Evolutionary conservation across 192 early-diverging fungal species (phyloP), one percentile per base, ranked within the genome.

Genomic region (Coemansia sp.): DNA sequence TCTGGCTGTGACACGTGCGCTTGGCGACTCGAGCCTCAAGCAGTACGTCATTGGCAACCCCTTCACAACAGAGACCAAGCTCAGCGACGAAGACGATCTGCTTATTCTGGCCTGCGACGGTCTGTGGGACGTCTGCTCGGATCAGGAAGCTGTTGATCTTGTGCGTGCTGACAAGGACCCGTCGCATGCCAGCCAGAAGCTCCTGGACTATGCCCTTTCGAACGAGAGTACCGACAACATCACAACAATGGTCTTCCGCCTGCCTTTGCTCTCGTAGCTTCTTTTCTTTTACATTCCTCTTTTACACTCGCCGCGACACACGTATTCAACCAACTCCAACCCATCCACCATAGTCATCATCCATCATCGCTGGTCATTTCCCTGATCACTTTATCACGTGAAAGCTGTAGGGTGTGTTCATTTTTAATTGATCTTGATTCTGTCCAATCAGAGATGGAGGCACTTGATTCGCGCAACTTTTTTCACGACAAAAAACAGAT

Each of bases 21-120:
- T 99, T 28, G 97, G 97, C 31, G 97, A 99, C 79, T 84, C 88
- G 62, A 86, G 89, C 33, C 95, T 99, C 92, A 99, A 99, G 81
- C 94, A 95, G 66, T 93, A 89, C 75, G 88, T 99, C 11, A 89
- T 98, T 59, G 96, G 97, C 3, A 90, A 88, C 57, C 97, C 97
- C 14, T 99, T 90, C 67, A 99, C 96, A 3, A 94, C 95, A 9
- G 93, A 97, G 68, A 95, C 92, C 27, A 86, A 85, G 37, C 74
- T 99, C 28, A 72, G 76, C 2, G 77, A 84, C 10, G 70, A 84
- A 20, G 95, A 98, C 75, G 76, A 85, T 9, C 84, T 93, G 61
- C 81, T 99, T 55, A 95, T 99, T 61, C 74, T 99, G 50, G 97
- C 97, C 10, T 99, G 97, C 76, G 97, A 99, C 76, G 97, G 97